These are phyloP conservation scores for Nothomitra cinnamomea DNA, from an alignment of 2,329 filamentous ascomycete genomes.

Conservation along the genomic window DNA sequence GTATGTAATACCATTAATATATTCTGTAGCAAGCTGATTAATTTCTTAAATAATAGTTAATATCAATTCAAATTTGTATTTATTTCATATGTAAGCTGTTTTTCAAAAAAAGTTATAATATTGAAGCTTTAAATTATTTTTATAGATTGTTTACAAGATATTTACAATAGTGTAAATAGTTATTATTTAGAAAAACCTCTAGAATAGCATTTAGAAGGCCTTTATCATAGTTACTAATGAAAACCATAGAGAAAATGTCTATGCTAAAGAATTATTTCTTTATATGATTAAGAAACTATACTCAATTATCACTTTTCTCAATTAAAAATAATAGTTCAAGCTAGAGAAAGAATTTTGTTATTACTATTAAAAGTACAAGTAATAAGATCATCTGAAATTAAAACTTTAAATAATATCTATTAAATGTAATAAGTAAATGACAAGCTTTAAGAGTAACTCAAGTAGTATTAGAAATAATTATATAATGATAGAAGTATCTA, in stretches of 20 bases:
- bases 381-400: too few species aligned
- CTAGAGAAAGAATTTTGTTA: background rate
- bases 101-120: background rate
- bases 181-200: background rate
- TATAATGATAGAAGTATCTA: too few species aligned
- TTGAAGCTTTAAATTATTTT: too few species aligned
- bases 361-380: too few species aligned
- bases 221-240: background rate
- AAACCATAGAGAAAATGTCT: background rate
- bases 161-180: too few species aligned
- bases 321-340: background rate
- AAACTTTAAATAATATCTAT: too few species aligned
- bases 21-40: background rate
- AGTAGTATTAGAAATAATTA: too few species aligned
- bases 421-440: too few species aligned
- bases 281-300: background rate
- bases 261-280: background rate
- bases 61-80: background rate
- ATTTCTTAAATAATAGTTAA: background rate
- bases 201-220: background rate
- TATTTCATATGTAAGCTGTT: background rate
- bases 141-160: too few species aligned
- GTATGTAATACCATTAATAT: background rate
- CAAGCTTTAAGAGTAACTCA: too few species aligned
- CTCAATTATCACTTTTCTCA: background rate